Evolutionary conservation across 1,139 yeast species (phyloP).

Genomic region (Taphrina confusa): DNA sequence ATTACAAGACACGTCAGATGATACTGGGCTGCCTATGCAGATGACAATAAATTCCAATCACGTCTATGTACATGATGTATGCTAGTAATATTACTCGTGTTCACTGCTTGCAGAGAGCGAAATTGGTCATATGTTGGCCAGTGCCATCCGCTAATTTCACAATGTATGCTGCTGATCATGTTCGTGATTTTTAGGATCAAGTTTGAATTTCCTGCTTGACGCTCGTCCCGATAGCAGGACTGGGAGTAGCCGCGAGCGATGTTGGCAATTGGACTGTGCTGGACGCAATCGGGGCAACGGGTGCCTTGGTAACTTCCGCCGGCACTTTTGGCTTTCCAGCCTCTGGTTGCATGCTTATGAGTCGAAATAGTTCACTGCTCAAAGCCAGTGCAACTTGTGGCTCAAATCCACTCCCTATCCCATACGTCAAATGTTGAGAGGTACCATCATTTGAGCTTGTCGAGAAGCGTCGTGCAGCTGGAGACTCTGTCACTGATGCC

Average conservation of each 20-base stretch:
- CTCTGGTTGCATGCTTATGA: slow-evolving; percentile 19
- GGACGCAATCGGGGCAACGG: not conserved
- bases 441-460: not conserved
- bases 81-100: too few relatives aligned
- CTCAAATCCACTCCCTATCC: slow-evolving; percentile 22
- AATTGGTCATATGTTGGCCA: too few relatives aligned
- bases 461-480: slow-evolving; percentile 1
- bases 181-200: too few relatives aligned
- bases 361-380: slow-evolving; percentile 16
- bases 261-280: not conserved
- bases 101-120: too few relatives aligned
- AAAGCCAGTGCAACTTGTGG: slow-evolving; percentile 16
- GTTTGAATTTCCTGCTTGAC: slow-evolving; percentile 17
- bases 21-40: too few relatives aligned
- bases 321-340: not conserved
- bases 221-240: not conserved
- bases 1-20: too few relatives aligned
- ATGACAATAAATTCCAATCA: too few relatives aligned
- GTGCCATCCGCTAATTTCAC: too few relatives aligned
- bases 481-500: not conserved
- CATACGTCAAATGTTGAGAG: slow-evolving; percentile 5
- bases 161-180: too few relatives aligned
- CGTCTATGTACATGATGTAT: too few relatives aligned
- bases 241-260: not conserved
- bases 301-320: not conserved